Base-by-base conservation (phyloP, 2,329 filamentous ascomycete species). In the Epichloe brachyelytri region DNA sequence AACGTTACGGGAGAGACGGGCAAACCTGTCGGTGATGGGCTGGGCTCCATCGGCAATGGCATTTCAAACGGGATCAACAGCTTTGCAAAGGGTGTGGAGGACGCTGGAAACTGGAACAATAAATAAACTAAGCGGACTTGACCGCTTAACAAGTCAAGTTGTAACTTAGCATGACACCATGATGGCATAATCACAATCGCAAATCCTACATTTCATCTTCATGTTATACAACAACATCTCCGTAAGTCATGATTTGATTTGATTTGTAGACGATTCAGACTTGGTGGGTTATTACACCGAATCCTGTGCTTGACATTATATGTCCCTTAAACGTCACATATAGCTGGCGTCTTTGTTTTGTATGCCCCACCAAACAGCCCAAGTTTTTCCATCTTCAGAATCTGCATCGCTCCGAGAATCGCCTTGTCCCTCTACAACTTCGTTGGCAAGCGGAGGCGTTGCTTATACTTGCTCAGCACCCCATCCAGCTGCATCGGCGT, bases 401-500 rank as follows among this genome's bases (percentile, higher is more conserved):
- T 5, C 7, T 33, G 11, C 17, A 34, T 14, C 14, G 12, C 37
- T 15, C 11, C 6, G 10, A 12, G 33, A n/a, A n/a, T 12, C 34
- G 30, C 17, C 19, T 3, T 3, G 15, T 17, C 7, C 2, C 15
- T 17, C 14, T 14, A 12, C 4, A 5, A 11, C 20, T 6, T 30
- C 19, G n/a, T 44, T 30, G 17, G 15, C 6, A 46, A 37, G 14
- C 19, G 6, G 37, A 30, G 33, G 3, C 11, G 40, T 51, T 15
- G 48, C 43, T 65, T 82, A 86, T 59, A 88, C 83, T 71, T 86
- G 82, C 73, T 88, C 85, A 55, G 84, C 83, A 51, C 84, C 85
- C 84, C 85, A 88, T 61, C 83, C 81, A 58, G 78, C 76, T 46
- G 57, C 62, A 62, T 88, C 84, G 56, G 80, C 80, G 66, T 88